Conservation (phyloP, 2,329 filamentous ascomycete species). For the Curvularia sp. region DNA sequence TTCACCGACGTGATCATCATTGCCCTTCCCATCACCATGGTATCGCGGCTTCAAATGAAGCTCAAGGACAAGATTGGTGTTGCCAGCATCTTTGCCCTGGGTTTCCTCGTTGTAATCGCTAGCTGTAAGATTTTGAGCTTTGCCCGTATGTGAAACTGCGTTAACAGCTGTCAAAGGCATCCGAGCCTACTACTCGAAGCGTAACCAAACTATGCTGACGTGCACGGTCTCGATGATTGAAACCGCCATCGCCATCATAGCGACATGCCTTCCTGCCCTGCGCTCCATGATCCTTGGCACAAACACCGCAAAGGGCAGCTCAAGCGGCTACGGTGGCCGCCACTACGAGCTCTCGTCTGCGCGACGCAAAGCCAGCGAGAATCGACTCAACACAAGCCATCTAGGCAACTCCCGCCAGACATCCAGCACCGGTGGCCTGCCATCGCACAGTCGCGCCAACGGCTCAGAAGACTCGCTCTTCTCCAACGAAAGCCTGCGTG, state of each 20-base stretch:
- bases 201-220: slow-evolving; percentile 33
- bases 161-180: slow-evolving; percentile 25
- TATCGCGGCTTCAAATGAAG: slow-evolving; percentile 33
- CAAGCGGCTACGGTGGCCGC: slow-evolving; percentile 30
- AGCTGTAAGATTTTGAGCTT: slow-evolving; percentile 25
- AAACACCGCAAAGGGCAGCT: slow-evolving; percentile 24
- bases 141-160: neutral
- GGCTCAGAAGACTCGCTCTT: slow-evolving; percentile 29
- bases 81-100: slow-evolving; percentile 33
- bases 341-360: slow-evolving; percentile 35
- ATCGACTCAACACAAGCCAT: slow-evolving; percentile 8
- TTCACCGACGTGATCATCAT: slow-evolving; percentile 33
- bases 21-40: slow-evolving; percentile 32
- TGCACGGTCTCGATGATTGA: slow-evolving; percentile 38
- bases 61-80: slow-evolving; percentile 34
- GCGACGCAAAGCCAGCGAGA: slow-evolving; percentile 21
- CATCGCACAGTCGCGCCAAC: slow-evolving; percentile 13
- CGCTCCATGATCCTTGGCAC: slow-evolving; percentile 31
- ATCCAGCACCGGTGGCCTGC: slow-evolving; percentile 7
- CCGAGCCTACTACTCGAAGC: slow-evolving; percentile 31
- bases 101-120: slow-evolving; percentile 34
- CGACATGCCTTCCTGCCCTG: slow-evolving; percentile 48
- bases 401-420: neutral
- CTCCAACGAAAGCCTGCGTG: slow-evolving; percentile 1
- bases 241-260: slow-evolving; percentile 51